Evolutionary conservation across 768 basidiomycete genomes (phyloP), one percentile per base, ranked within the genome.

Genomic region (Lactifluus rugatus): DNA sequence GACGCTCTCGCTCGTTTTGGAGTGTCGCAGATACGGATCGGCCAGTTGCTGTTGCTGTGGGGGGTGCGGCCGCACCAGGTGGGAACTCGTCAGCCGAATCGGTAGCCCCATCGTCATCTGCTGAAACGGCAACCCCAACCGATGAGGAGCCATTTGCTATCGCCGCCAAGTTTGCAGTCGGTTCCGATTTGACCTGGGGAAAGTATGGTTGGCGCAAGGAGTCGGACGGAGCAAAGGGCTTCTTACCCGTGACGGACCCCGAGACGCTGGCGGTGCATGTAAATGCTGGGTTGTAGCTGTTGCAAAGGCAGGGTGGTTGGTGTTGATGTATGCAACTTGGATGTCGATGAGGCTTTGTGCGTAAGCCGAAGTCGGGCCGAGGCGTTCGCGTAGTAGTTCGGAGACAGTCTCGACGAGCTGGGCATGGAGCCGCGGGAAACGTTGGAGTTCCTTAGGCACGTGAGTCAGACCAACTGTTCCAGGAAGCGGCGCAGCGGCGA

Each of bases 251-350:
- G 79, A 76, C 0, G 77, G 68, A 49, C 25, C 67, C 65, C 70
- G 76, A 67, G 25, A 70, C 61, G 17, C 70, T 68, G 28, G 73
- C 70, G 52, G 81, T 76, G 63, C 81, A 78, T 52, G 82, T 77
- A 58, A 82, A 81, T 10, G 76, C 68, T 44, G 87, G 81, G 49
- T 51, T 36, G 89, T 88, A 10, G 89, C 87, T 19, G 86, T 77
- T 56, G 94, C 85, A 72, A 97, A 98, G 32, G 89, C 81, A 6
- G 96, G 96, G 69, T 99, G 96, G 70, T 98, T 98, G 56, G 94
- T 98, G 71, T 99, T 99, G 78, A 99, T 98, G 69, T 99, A 99
- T 11, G 96, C 94, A 1, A 93, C 93, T 71, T 99, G 96, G 49
- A 99, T 99, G 65, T 87, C 83, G 65, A 99, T 97, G 66, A 99